A percentile compares a stretch with the other conserved stretches of the same genome.
Evolutionary conservation across 441 rosid genomes (phyloP).

Genomic region (Pelargonium cotyledonis): DNA sequence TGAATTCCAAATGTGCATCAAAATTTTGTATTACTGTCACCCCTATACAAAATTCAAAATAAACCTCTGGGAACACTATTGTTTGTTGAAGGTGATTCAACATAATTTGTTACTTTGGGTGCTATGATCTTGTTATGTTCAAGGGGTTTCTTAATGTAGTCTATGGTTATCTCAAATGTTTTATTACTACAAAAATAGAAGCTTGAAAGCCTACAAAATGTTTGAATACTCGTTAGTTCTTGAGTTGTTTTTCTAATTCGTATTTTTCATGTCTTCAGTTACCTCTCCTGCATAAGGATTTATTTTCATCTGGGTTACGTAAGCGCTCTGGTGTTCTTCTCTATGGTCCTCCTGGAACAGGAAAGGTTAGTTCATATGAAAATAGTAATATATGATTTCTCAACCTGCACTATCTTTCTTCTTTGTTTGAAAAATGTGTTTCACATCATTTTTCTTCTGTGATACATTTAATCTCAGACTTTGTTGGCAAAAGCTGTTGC

Average conservation of each 20-base stretch:
- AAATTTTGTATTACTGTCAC: not conserved
- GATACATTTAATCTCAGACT: slow-evolving; percentile 47
- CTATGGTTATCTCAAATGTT: not conserved
- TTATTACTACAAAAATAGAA: not conserved
- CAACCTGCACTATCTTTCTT: slow-evolving; percentile 10
- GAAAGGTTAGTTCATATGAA: slow-evolving; percentile 53
- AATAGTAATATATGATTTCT: slow-evolving; percentile 10
- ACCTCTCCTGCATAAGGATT: slow-evolving; percentile 91
- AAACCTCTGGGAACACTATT: not conserved
- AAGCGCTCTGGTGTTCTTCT: slow-evolving; percentile 98
- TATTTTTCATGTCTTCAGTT: slow-evolving; percentile 39
- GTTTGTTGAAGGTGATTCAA: not conserved
- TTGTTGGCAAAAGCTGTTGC: slow-evolving; percentile 97
- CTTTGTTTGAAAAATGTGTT: slow-evolving; percentile 10
- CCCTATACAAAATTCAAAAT: not conserved
- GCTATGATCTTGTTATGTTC: not conserved
- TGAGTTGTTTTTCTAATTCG: slow-evolving; percentile 11
- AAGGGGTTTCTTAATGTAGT: not conserved
- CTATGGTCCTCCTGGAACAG: slow-evolving; percentile 98
- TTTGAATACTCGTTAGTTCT: no score
- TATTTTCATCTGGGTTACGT: slow-evolving; percentile 90
- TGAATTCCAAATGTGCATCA: slow-evolving; percentile 1
- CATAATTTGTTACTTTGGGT: slow-evolving; percentile 2
- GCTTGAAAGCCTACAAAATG: not conserved
- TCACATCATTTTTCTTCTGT: slow-evolving; percentile 12